phyloP scores from a whole-genome alignment of 108 stramenopile species.

The Cyclotella distinguenda region DNA sequence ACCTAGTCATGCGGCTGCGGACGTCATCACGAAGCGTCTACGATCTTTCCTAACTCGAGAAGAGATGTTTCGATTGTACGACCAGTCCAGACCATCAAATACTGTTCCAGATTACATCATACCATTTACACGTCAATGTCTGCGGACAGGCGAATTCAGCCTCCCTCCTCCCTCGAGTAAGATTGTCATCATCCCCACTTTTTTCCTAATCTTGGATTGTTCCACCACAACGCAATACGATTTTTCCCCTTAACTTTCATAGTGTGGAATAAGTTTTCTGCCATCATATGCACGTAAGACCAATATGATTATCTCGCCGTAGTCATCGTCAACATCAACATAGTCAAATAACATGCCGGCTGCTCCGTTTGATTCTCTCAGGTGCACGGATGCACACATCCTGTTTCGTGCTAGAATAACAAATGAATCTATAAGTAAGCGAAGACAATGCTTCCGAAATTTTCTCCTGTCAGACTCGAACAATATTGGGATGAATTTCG shows the following conservation, averaged over 20 bases:
- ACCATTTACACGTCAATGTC: slow-evolving; percentile 44
- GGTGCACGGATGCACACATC: slow-evolving; percentile 66
- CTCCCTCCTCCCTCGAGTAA: slow-evolving; percentile 39
- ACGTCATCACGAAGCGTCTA: slow-evolving; percentile 64
- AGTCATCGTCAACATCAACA: no score
- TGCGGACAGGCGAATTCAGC: slow-evolving; percentile 40
- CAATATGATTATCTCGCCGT: no score
- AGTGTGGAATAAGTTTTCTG: slow-evolving; percentile 54
- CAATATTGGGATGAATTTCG: slow-evolving; percentile 23
- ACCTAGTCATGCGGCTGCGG: slow-evolving; percentile 72
- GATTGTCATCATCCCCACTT: not conserved
- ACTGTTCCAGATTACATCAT: slow-evolving; percentile 59
- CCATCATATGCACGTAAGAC: slow-evolving; percentile 69
- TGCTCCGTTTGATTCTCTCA: no score
- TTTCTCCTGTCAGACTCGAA: slow-evolving; percentile 19
- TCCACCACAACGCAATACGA: not conserved
- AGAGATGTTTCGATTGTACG: slow-evolving; percentile 61
- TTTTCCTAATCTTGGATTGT: not conserved
- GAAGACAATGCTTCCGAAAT: slow-evolving; percentile 43
- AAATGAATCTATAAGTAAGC: slow-evolving; percentile 53
- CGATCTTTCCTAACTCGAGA: slow-evolving; percentile 22
- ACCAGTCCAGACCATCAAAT: slow-evolving; percentile 42
- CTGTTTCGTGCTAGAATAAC: slow-evolving; percentile 62
- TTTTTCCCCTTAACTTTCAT: not conserved
- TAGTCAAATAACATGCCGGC: no score